phyloP scores from a whole-genome alignment of 1,284 basidiomycete genomes.

The Cryptococcus wingfieldii region DNA sequence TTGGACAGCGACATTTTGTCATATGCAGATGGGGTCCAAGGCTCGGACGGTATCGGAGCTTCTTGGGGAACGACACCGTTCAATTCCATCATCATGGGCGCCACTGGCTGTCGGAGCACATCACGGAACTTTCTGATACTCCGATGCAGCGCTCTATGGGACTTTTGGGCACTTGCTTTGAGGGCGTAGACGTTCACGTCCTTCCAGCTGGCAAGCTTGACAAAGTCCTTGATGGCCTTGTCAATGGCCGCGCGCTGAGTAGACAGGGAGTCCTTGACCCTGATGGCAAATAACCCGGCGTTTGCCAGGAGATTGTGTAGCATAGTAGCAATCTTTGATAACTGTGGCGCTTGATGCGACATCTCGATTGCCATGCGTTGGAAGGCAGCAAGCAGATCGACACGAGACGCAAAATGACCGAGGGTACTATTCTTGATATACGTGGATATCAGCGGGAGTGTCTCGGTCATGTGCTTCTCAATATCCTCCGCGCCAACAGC shows the following conservation, averaged over 20 bases:
- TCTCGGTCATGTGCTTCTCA: slow-evolving; percentile 54
- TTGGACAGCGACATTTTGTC: slow-evolving; percentile 7
- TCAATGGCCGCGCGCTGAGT: slow-evolving; percentile 66
- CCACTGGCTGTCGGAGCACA: slow-evolving; percentile 69
- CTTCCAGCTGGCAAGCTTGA: slow-evolving; percentile 97
- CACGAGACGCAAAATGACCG: slow-evolving; percentile 72
- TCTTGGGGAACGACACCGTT: slow-evolving; percentile 35
- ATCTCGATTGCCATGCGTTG: slow-evolving; percentile 48
- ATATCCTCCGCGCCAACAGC: slow-evolving; percentile 54
- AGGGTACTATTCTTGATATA: slow-evolving; percentile 74
- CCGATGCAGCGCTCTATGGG: slow-evolving; percentile 89
- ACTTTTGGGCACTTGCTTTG: slow-evolving; percentile 83
- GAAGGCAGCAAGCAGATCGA: slow-evolving; percentile 70
- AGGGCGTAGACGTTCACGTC: slow-evolving; percentile 94
- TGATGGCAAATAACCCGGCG: slow-evolving; percentile 61
- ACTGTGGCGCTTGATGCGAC: slow-evolving; percentile 15
- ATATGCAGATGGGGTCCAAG: slow-evolving; percentile 4
- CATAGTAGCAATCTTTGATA: slow-evolving; percentile 55
- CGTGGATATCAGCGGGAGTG: slow-evolving; percentile 75
- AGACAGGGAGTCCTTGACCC: slow-evolving; percentile 56
- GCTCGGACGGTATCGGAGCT: slow-evolving; percentile 4
- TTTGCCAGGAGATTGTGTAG: slow-evolving; percentile 65
- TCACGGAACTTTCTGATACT: slow-evolving; percentile 89
- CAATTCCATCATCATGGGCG: slow-evolving; percentile 39
- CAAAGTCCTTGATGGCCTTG: slow-evolving; percentile 75